These are phyloP conservation scores for Amylocystis lapponica DNA, from an alignment of 768 basidiomycete species.

Conservation along the genomic window DNA sequence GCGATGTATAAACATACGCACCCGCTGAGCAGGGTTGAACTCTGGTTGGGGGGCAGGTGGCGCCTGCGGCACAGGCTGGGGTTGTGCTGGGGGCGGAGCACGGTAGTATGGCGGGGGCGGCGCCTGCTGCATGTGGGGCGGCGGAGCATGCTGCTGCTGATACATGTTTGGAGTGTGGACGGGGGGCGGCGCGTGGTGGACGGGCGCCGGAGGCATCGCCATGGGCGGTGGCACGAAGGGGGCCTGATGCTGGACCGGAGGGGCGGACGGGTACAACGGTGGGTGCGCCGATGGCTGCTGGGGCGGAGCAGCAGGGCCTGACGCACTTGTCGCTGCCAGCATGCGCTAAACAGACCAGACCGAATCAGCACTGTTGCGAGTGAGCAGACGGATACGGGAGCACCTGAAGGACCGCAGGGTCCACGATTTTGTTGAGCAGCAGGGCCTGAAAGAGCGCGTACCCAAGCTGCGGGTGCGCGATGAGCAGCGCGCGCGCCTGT, in stretches of 20 bases:
- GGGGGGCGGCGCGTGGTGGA: conserved; percentile 17
- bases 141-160: conserved; percentile 15
- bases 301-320: conserved; percentile 11
- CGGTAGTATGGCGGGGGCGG: conserved; percentile 16
- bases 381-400: conserved; percentile 13
- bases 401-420: conserved; percentile 77
- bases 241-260: conserved; percentile 19
- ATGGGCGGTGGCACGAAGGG: conserved; percentile 15
- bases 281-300: conserved; percentile 5
- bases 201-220: conserved; percentile 12
- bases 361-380: not conserved
- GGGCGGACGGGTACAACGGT: conserved; percentile 10
- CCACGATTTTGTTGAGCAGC: conserved; percentile 89
- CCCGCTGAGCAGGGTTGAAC: conserved; percentile 49
- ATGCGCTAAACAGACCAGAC: conserved; percentile 32
- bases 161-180: conserved; percentile 20
- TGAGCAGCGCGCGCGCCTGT: conserved; percentile 74
- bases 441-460: conserved; percentile 96
- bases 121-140: conserved; percentile 16
- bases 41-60: conserved; percentile 26
- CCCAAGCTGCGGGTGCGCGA: conserved; percentile 85
- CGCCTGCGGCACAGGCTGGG: conserved; percentile 24
- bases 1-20: conserved; percentile 24
- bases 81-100: conserved; percentile 26
- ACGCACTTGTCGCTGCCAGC: conserved; percentile 38